These are phyloP conservation scores for Ustilago hordei DNA, from an alignment of 1,284 basidiomycete species.

Conservation along the genomic window DNA sequence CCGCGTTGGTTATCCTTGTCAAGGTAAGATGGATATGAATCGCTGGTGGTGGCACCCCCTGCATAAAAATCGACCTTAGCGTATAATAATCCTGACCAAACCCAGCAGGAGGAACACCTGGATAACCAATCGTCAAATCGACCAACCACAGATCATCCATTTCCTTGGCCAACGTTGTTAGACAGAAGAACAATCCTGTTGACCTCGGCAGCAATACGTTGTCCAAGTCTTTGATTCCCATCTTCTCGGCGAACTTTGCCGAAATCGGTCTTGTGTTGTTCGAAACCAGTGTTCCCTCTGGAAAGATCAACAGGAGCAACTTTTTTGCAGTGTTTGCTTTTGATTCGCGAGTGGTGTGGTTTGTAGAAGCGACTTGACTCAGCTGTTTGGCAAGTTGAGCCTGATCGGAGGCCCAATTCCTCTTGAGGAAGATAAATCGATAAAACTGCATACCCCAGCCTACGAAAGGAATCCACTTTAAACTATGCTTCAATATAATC, in stretches of 20 bases:
- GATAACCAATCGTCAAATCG: conserved; percentile 82
- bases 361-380: conserved; percentile 28
- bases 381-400: conserved; percentile 50
- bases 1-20: conserved; percentile 26
- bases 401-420: conserved; percentile 58
- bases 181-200: conserved; percentile 86
- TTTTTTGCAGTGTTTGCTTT: conserved; percentile 36
- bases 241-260: conserved; percentile 62
- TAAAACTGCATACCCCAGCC: conserved; percentile 66
- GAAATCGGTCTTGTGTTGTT: conserved; percentile 50
- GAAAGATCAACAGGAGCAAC: conserved; percentile 62
- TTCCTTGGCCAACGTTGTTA: conserved; percentile 82
- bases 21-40: conserved; percentile 78
- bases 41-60: conserved; percentile 82
- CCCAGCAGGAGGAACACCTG: conserved; percentile 75
- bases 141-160: conserved; percentile 83
- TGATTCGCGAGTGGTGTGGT: background rate
- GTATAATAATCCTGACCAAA: conserved; percentile 88
- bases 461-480: conserved; percentile 62
- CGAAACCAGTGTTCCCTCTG: conserved; percentile 64
- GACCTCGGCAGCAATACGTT: conserved; percentile 88
- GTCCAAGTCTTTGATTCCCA: conserved; percentile 76
- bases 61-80: conserved; percentile 84
- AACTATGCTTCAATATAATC: conserved; percentile 59
- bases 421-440: conserved; percentile 61